phyloP scores from a whole-genome alignment of 2,329 filamentous ascomycete genomes.

The Aspergillus ochraceoroseus region DNA sequence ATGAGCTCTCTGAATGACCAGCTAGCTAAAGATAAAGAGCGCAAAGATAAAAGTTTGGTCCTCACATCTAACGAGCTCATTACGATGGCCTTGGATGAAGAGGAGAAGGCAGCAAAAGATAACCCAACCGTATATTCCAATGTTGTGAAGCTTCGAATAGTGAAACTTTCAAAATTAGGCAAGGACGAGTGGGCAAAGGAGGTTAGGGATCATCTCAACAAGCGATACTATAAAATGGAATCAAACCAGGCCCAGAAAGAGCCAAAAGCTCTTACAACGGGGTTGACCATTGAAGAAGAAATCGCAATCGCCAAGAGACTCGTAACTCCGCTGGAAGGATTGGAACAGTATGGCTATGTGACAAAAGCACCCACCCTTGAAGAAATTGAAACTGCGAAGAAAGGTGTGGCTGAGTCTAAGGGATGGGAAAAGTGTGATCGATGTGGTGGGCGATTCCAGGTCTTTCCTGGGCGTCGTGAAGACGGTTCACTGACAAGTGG shows the following conservation, averaged over 20 bases:
- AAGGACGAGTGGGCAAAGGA: constrained; percentile 66
- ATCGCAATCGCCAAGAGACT: constrained; percentile 59
- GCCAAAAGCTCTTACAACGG: constrained; percentile 60
- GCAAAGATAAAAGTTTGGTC: constrained; percentile 32
- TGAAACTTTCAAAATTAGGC: constrained; percentile 70
- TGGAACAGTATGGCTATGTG: constrained; percentile 73
- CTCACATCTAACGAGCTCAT: constrained; percentile 44
- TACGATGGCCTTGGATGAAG: constrained; percentile 55
- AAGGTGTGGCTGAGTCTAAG: constrained; percentile 60
- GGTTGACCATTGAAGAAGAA: constrained; percentile 64
- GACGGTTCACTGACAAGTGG: constrained; percentile 71
- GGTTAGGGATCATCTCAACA: constrained; percentile 44
- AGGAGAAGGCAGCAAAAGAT: constrained; percentile 66
- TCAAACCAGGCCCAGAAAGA: constrained; percentile 32
- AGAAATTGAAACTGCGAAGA: constrained; percentile 62
- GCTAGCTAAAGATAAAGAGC: constrained; percentile 30
- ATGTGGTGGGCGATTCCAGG: constrained; percentile 79
- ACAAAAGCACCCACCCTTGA: constrained; percentile 59
- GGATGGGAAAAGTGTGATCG: constrained; percentile 88
- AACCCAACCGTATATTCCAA: constrained; percentile 72
- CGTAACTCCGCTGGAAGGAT: constrained; percentile 57
- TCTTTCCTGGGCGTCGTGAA: constrained; percentile 77
- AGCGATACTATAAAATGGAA: constrained; percentile 35
- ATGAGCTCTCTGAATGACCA: constrained; percentile 42
- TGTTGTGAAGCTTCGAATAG: constrained; percentile 74